Percentiles rank a stretch among this genome's conserved stretches.
Evolutionary conservation across 108 stramenopile species (phyloP).

Genomic region (Aurantiochytrium sp.): DNA sequence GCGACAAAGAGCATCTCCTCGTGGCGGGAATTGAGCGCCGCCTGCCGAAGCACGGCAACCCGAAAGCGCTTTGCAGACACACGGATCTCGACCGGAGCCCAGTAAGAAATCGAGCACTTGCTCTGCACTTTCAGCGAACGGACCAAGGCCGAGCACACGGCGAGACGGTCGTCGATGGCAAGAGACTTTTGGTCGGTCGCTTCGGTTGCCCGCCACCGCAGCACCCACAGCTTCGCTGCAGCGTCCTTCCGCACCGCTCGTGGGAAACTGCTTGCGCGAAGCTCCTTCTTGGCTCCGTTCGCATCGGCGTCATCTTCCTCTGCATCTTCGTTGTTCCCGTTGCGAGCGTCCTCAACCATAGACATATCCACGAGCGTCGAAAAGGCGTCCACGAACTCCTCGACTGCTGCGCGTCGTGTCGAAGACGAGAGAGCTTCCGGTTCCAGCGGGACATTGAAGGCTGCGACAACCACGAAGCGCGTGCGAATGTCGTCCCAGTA

Average conservation of each 20-base stretch:
- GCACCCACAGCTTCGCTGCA: not conserved
- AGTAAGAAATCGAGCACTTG: not conserved
- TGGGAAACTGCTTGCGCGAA: not conserved
- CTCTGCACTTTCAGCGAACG: not conserved
- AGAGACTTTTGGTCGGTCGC: not conserved
- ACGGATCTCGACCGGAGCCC: not conserved
- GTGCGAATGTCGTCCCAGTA: not conserved
- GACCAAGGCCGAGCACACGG: not conserved
- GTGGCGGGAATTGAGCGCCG: not conserved
- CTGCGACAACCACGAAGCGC: not conserved
- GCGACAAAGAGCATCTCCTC: not conserved
- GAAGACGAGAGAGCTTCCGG: not conserved
- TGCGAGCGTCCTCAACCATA: not conserved
- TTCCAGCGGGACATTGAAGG: slow-evolving; percentile 1
- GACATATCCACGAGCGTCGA: not conserved
- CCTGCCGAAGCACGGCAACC: not conserved
- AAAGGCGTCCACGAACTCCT: slow-evolving; percentile 23
- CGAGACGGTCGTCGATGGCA: not conserved
- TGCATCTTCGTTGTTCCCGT: too few species aligned
- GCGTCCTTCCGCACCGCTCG: not conserved
- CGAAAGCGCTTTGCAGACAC: not conserved
- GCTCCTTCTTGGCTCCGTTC: not conserved
- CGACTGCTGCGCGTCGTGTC: not conserved
- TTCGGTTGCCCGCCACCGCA: slow-evolving; percentile 1
- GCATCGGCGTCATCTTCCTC: too few species aligned